Base-by-base conservation (phyloP, 768 basidiomycete genomes). In the Trametes elegans region DNA sequence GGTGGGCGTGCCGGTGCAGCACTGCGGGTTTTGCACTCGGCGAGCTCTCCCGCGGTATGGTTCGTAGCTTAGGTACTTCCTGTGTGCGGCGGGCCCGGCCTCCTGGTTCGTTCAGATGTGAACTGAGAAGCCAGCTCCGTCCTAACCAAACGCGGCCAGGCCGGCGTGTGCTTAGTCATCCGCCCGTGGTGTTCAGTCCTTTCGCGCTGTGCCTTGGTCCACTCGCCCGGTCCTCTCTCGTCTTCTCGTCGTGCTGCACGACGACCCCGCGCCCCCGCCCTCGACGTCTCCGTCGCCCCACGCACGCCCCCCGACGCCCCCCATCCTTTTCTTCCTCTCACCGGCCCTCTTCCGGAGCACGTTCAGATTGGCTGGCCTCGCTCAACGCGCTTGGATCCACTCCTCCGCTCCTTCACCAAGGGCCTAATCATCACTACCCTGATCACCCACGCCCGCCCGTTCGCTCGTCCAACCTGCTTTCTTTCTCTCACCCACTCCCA, bases 161-260 rank as follows among this genome's bases (percentile, higher is more conserved):
- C 32, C 47, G 44, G 57, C 57, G 52, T 47, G 35, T 57, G 61
- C 61, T 62, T 59, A 59, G 58, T 62, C 57, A 62, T 23, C 54
- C 43, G 60, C 52, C 50, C 50, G 56, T 39, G 57, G 45, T 43
- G 43, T 53, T 10, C 32, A 14, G 11, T 16, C n/a, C 51, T 14
- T 26, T 42, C 41, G 41, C 50, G 41, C 42, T 31, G 57, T 58
- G 57, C 61, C 61, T 62, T 55, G 57, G n/a, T 44, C 55, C 55
- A 49, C 51, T 56, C 60, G 61, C 57, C 61, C 61, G 49, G 62
- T 49, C 50, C 50, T 52, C 19, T 21, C 51, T n/a, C 52, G 50
- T 52, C 55, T 58, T 61, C 60, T 63, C 60, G 60, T 60, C 58
- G 62, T 63, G 42, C 58, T 49, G 60, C 57, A 59, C 63, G 62